Base-by-base conservation (phyloP, 805 yeast genomes). In the Kluyveromyces dobzhanskii region DNA sequence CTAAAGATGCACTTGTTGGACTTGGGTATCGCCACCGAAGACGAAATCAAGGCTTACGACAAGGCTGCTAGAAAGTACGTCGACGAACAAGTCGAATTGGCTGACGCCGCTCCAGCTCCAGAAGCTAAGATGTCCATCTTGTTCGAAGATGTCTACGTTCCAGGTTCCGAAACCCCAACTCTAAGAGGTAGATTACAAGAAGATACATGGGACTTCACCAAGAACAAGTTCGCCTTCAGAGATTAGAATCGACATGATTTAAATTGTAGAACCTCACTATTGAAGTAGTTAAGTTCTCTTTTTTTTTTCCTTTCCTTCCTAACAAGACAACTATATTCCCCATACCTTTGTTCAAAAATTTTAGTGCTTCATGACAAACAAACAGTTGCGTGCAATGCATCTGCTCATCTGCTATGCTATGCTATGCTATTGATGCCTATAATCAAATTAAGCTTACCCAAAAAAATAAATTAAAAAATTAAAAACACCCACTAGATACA, bases 121-220 rank as follows among this genome's bases (percentile, higher is more conserved):
- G 96, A 86, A 66, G 94, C 96, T 48, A 84, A 80, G 71, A 78
- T 90, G 78, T 86, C 85, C 62, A 85, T 85, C 63, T 74, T 92
- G 64, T 92, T 88, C 66, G 95, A 87, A 73, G 97, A 92, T 62
- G 95, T 90, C 47, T 92, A 92, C 69, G 90, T 82, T 58, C 86
- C 81, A 67, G 98, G 98, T 47, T 70, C 90, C 44, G 97, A 92
- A 73, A 76, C 84, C 42, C 88, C 92, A 55, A 81, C 78, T 51
- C 76, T 88, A 66, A 85, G 98, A 75, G 98, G 98, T 48, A 85
- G 98, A 75, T 80, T 88, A 57, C 81, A 94, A 51, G 94, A 85
- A 55, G 98, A 90, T 70, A 80, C 95, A 57, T 90, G 94, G 94
- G 76, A 77, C 65, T 84, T 82, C 69, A 48, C 54, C 34, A 69